Percentiles rank a stretch among this genome's conserved stretches.
These are phyloP conservation scores for Polymyxa betae DNA, from an alignment of 208 protist genomes.

Conservation along the genomic window DNA sequence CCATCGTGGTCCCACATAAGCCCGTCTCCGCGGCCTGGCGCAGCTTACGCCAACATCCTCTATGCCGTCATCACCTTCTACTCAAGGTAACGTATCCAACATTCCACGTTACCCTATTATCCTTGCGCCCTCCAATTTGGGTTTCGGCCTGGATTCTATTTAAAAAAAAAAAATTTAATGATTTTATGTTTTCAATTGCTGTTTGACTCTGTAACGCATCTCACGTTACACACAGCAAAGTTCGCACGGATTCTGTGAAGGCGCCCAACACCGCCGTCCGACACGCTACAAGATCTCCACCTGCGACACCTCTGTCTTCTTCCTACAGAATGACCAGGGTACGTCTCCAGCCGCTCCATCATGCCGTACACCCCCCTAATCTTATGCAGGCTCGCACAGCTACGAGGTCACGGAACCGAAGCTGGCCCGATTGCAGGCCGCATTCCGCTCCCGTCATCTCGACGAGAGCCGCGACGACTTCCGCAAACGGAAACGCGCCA, in stretches of 20 bases:
- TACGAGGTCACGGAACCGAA: not conserved
- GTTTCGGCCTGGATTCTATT: no score
- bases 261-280: slow-evolving; percentile 37
- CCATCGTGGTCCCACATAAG: slow-evolving; percentile 7
- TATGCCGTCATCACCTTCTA: not conserved
- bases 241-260: slow-evolving; percentile 35
- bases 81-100: not conserved
- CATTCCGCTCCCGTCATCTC: not conserved
- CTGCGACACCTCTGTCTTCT: slow-evolving; percentile 36
- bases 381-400: not conserved
- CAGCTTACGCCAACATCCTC: not conserved
- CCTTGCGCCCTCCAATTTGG: no score
- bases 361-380: not conserved
- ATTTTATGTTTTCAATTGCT: not conserved
- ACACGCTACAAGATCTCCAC: slow-evolving; percentile 18
- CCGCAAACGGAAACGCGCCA: not conserved
- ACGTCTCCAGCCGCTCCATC: not conserved
- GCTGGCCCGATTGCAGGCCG: not conserved
- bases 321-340: slow-evolving; percentile 34
- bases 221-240: slow-evolving; percentile 2
- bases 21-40: not conserved
- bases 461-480: not conserved
- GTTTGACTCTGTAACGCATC: not conserved
- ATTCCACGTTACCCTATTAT: not conserved
- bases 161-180: no score